These are phyloP conservation scores for Microbotryum lychnidis-dioicae DNA, from an alignment of 1,284 basidiomycete species.

Conservation along the genomic window DNA sequence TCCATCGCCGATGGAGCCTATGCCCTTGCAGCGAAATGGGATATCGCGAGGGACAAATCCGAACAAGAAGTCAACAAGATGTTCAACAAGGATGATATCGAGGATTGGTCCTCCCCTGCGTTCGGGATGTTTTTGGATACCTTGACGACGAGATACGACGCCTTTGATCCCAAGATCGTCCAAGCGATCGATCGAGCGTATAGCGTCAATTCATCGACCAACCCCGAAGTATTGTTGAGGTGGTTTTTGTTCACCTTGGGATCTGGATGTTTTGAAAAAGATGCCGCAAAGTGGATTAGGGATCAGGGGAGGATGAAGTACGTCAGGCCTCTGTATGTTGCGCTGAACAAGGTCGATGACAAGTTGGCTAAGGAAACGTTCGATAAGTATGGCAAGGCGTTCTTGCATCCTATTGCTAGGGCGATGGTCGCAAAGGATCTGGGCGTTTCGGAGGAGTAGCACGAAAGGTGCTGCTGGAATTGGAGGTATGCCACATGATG, in stretches of 20 bases:
- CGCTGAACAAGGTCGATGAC: conserved; percentile 49
- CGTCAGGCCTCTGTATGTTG: conserved; percentile 52
- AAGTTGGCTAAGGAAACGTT: conserved; percentile 52
- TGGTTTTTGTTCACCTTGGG: conserved; percentile 41
- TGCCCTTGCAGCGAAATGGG: conserved; percentile 67
- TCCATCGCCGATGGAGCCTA: conserved; percentile 58
- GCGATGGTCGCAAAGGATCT: conserved; percentile 59
- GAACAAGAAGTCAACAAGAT: conserved; percentile 45
- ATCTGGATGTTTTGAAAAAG: conserved; percentile 44
- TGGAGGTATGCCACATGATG: neutral
- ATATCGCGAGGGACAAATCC: conserved; percentile 50
- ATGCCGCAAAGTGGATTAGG: conserved; percentile 30
- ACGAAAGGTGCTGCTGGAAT: neutral
- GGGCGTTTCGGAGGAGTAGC: too few relatives aligned
- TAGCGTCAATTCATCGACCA: conserved; percentile 48
- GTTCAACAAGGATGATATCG: conserved; percentile 53
- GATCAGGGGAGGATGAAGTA: conserved; percentile 56
- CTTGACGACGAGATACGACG: conserved; percentile 47
- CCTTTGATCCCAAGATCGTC: conserved; percentile 48
- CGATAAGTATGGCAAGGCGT: conserved; percentile 33
- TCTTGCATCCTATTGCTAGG: conserved; percentile 68
- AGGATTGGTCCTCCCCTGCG: conserved; percentile 58
- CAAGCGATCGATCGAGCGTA: conserved; percentile 56
- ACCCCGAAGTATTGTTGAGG: conserved; percentile 49
- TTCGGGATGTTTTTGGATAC: conserved; percentile 58